Conservation (phyloP, 2,329 filamentous ascomycete species). For the Verticillium longisporum region DNA sequence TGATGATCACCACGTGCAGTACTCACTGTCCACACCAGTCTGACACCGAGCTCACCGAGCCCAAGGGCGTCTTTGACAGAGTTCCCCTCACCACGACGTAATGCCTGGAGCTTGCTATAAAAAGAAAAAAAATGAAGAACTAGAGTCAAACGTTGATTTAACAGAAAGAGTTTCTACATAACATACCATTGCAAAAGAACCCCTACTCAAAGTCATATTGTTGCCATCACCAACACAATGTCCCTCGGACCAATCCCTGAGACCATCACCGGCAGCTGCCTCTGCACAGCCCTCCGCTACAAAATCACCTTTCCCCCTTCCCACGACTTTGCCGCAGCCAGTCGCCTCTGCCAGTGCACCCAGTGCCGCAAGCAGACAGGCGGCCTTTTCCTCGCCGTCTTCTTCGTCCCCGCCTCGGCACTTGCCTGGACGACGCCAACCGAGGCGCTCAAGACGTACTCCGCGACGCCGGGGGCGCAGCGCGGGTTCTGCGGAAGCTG, state of each 20-base stretch:
- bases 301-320: conserved; percentile 34
- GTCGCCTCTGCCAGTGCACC: conserved; percentile 45
- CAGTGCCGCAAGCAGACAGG: conserved; percentile 48
- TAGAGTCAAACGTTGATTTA: not conserved
- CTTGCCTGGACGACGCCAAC: conserved; percentile 25
- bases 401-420: conserved; percentile 26
- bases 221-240: not conserved
- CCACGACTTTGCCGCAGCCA: conserved; percentile 37
- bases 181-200: too few species aligned
- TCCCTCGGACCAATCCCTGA: conserved; percentile 16
- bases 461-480: conserved; percentile 28
- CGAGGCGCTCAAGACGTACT: conserved; percentile 26
- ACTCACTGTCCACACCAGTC: not conserved
- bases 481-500: conserved; percentile 43
- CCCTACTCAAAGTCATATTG: too few species aligned
- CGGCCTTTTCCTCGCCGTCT: conserved; percentile 33
- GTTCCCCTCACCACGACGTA: not conserved
- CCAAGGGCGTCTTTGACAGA: not conserved
- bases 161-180: not conserved
- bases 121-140: not conserved
- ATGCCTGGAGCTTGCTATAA: not conserved
- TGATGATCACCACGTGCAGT: too few species aligned
- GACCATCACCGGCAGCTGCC: conserved; percentile 41
- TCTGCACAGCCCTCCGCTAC: conserved; percentile 44
- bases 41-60: not conserved